Conservation (phyloP, 352 stramenopile genomes). For the Phytopythium chamaehyphon region DNA sequence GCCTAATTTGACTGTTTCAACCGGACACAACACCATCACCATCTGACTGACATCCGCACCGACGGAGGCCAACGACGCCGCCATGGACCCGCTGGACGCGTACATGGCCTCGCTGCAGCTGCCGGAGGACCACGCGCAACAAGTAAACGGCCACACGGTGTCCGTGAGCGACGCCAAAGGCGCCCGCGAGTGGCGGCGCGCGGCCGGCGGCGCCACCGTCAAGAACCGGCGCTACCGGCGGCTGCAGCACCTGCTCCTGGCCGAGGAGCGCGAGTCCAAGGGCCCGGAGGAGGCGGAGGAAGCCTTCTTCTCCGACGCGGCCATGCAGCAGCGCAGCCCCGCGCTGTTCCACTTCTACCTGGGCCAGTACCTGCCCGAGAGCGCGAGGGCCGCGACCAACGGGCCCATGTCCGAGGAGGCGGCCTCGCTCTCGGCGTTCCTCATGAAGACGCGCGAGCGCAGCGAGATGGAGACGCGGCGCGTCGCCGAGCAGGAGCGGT, state of each 20-base stretch:
- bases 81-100: conserved; percentile 68
- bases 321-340: conserved; percentile 77
- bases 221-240: conserved; percentile 75
- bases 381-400: not conserved
- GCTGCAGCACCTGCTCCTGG: conserved; percentile 57
- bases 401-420: conserved; percentile 2
- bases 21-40: not conserved
- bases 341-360: conserved; percentile 84
- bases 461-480: conserved; percentile 63
- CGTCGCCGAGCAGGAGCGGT: conserved; percentile 53
- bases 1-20: too few species aligned
- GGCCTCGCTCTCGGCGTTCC: conserved; percentile 52
- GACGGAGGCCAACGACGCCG: conserved; percentile 11
- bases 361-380: conserved; percentile 51
- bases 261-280: conserved; percentile 5
- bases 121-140: conserved; percentile 4
- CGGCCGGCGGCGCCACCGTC: conserved; percentile 9
- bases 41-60: too few species aligned
- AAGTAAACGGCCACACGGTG: conserved; percentile 8
- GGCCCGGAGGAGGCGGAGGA: conserved; percentile 16
- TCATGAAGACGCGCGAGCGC: conserved; percentile 65
- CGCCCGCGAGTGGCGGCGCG: conserved; percentile 2
- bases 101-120: conserved; percentile 73
- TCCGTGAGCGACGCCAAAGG: conserved; percentile 8
- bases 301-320: conserved; percentile 74